These are phyloP conservation scores for Chrysochromulina parva DNA, from an alignment of 78 protist genomes.

Conservation along the genomic window DNA sequence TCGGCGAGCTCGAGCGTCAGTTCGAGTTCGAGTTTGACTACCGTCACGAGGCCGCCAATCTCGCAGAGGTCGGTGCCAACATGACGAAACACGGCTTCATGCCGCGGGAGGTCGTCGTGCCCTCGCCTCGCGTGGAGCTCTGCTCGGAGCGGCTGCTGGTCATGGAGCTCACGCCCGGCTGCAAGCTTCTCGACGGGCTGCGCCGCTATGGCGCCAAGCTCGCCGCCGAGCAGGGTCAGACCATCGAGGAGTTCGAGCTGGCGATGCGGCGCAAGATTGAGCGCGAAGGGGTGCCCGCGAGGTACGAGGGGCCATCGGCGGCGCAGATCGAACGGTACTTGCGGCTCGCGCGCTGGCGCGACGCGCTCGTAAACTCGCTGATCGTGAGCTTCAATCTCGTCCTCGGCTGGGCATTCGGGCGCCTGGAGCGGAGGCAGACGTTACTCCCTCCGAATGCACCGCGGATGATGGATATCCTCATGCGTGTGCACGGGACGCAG, in stretches of 20 bases:
- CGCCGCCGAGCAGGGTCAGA: neutral
- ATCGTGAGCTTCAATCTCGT: neutral
- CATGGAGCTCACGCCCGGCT: constrained; percentile 51
- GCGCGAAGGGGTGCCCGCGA: neutral
- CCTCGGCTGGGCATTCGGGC: neutral
- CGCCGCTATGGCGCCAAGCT: neutral
- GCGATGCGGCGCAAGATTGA: neutral
- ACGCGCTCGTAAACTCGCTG: neutral
- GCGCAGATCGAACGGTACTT: neutral
- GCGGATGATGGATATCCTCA: neutral
- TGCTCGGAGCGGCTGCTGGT: constrained; percentile 43
- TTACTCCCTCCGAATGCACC: neutral
- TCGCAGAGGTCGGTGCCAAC: neutral
- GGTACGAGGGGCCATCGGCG: constrained; percentile 9
- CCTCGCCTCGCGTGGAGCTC: neutral
- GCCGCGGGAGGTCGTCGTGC: neutral
- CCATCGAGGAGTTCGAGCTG: constrained; percentile 1
- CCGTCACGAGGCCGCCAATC: neutral
- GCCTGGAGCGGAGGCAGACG: neutral
- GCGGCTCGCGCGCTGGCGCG: neutral
- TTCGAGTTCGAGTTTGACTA: constrained; percentile 28
- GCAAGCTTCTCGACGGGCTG: constrained; percentile 23
- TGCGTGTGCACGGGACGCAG: constrained; percentile 38
- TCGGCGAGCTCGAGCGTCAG: constrained; percentile 5
- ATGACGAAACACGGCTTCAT: neutral